These are phyloP conservation scores for Mucor mucedo DNA, from an alignment of 371 early-diverging fungal species.

Conservation along the genomic window DNA sequence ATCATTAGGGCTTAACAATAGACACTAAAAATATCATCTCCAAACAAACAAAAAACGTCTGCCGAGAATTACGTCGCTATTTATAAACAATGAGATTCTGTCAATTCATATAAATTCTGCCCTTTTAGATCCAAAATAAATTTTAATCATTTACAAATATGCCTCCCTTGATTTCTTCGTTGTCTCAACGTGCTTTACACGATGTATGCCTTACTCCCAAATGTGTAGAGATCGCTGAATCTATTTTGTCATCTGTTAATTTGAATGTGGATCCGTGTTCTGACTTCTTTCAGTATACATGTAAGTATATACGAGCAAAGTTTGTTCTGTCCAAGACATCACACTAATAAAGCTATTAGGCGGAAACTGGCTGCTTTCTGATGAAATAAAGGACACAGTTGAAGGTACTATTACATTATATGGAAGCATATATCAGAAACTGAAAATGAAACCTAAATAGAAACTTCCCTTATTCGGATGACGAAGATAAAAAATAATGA, in stretches of 20 bases:
- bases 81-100: no score
- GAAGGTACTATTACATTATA: no score
- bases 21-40: no score
- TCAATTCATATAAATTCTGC: no score
- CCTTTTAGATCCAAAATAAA: no score
- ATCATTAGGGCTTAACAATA: no score
- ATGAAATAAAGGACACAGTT: neutral
- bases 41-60: no score
- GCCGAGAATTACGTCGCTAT: no score
- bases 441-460: no score
- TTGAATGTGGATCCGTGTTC: conserved; percentile 43
- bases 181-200: neutral
- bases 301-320: conserved; percentile 28
- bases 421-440: neutral
- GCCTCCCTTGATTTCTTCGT: neutral
- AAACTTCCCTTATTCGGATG: no score
- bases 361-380: neutral
- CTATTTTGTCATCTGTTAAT: conserved; percentile 17
- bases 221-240: neutral
- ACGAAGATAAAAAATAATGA: no score
- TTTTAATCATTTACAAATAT: no score
- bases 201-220: neutral
- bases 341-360: neutral
- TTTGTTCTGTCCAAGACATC: neutral
- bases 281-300: conserved; percentile 53